Evolutionary conservation across 2,329 filamentous ascomycete species (phyloP).

Genomic region (Pseudocercospora fuligena): DNA sequence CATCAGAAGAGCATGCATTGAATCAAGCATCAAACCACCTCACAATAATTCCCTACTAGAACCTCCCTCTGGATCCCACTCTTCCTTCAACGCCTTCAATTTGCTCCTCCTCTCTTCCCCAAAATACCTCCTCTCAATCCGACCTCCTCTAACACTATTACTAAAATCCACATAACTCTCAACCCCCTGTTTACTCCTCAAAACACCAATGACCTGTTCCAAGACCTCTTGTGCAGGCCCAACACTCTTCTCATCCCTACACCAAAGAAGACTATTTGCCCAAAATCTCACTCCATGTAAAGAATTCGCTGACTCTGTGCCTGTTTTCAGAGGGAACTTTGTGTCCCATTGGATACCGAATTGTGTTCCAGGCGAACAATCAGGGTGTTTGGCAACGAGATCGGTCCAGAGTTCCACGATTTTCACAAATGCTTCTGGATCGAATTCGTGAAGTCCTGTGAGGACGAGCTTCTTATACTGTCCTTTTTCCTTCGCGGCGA

Average conservation of each 20-base stretch:
- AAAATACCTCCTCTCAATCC: background rate
- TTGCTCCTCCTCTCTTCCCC: background rate
- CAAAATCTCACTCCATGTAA: background rate
- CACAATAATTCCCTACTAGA: background rate
- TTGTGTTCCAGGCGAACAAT: background rate
- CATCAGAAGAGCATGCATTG: too few relatives aligned
- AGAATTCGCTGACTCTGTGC: background rate
- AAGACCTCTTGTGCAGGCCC: background rate
- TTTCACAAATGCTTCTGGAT: background rate
- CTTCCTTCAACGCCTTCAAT: background rate
- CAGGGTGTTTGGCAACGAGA: slow-evolving; percentile 6
- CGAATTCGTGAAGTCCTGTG: slow-evolving; percentile 33
- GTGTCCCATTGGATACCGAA: slow-evolving; percentile 22
- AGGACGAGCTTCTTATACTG: slow-evolving; percentile 32
- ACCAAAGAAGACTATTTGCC: background rate
- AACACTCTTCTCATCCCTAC: background rate
- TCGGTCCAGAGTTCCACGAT: slow-evolving; percentile 8
- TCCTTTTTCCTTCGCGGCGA: slow-evolving; percentile 32
- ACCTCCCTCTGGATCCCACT: background rate
- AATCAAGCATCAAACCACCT: background rate
- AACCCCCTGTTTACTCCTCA: background rate
- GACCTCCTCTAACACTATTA: background rate
- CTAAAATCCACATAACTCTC: background rate
- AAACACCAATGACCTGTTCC: background rate
- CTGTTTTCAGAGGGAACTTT: background rate